These are phyloP conservation scores for Acarospora socialis DNA, from an alignment of 2,329 filamentous ascomycete genomes.

Conservation along the genomic window DNA sequence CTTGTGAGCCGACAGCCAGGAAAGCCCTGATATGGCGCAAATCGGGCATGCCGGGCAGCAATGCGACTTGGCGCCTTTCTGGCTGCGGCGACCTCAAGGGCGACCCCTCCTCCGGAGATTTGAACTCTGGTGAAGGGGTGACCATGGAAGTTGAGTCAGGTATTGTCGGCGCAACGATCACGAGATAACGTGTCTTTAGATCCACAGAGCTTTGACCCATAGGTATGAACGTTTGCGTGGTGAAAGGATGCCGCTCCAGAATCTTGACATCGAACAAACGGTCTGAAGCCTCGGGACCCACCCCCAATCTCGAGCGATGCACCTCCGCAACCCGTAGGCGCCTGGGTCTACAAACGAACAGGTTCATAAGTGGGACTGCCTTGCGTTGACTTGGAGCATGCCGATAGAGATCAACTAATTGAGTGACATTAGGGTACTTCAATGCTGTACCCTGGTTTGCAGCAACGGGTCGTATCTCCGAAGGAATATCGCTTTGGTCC, in stretches of 20 bases:
- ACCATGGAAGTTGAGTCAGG: conserved; percentile 27
- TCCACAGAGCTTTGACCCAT: conserved; percentile 29
- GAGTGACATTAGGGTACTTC: conserved; percentile 72
- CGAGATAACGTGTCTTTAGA: conserved; percentile 46
- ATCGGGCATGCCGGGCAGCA: conserved; percentile 53
- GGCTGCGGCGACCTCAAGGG: conserved; percentile 3
- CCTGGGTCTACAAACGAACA: conserved; percentile 74
- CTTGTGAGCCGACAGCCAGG: conserved; percentile 60
- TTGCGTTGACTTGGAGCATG: conserved; percentile 44
- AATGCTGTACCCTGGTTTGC: conserved; percentile 80
- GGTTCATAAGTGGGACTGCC: conserved; percentile 56
- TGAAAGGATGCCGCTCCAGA: conserved; percentile 85
- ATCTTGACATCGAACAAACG: conserved; percentile 51
- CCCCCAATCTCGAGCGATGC: neutral
- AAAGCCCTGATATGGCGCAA: conserved; percentile 59
- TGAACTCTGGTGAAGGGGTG: conserved; percentile 19
- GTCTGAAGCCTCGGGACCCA: conserved; percentile 13
- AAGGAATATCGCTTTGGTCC: neutral
- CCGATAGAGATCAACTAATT: conserved; percentile 56
- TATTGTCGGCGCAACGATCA: conserved; percentile 75
- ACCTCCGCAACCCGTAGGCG: conserved; percentile 25
- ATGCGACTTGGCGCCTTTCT: conserved; percentile 24
- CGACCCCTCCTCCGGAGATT: no score
- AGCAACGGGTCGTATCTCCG: conserved; percentile 32
- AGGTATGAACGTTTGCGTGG: conserved; percentile 84